A percentile compares a stretch with the other conserved stretches of the same genome.
phyloP scores from a whole-genome alignment of 768 basidiomycete species.

The Calocybe indica region DNA sequence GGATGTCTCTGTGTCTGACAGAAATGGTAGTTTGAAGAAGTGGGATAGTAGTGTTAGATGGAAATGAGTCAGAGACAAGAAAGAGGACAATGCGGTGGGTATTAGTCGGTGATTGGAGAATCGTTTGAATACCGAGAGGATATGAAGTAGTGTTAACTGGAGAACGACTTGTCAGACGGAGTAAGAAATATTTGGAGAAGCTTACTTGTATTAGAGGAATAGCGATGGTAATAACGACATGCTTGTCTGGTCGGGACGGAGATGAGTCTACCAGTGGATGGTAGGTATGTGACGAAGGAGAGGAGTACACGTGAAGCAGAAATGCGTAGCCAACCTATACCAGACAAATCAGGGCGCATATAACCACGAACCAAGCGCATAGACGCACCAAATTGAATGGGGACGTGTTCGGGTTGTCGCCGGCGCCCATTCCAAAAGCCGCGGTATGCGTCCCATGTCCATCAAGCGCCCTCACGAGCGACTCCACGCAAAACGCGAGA shows the following conservation, averaged over 20 bases:
- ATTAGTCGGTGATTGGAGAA: conserved; percentile 65
- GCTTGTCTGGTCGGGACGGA: conserved; percentile 65
- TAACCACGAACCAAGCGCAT: neutral
- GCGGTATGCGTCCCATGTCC: conserved; percentile 34
- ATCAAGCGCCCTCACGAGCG: conserved; percentile 63
- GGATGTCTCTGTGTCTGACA: conserved; percentile 7
- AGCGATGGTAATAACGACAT: conserved; percentile 66
- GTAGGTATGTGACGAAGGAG: conserved; percentile 50
- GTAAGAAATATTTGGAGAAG: neutral
- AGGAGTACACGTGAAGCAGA: conserved; percentile 67
- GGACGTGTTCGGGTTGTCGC: conserved; percentile 40
- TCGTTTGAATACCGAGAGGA: conserved; percentile 55
- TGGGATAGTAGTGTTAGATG: conserved; percentile 50
- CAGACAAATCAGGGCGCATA: conserved; percentile 2
- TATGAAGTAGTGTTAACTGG: conserved; percentile 59
- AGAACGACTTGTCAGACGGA: neutral
- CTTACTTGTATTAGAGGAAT: conserved; percentile 69
- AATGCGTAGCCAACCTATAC: conserved; percentile 71
- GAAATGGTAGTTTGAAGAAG: conserved; percentile 11
- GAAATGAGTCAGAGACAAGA: conserved; percentile 61
- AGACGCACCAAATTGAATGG: conserved; percentile 67
- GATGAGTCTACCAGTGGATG: conserved; percentile 27
- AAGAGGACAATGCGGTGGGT: conserved; percentile 58
- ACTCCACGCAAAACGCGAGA: conserved; percentile 56
- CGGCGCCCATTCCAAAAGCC: conserved; percentile 27